phyloP scores from a whole-genome alignment of 768 basidiomycete genomes.

The Ramaria rubella region DNA sequence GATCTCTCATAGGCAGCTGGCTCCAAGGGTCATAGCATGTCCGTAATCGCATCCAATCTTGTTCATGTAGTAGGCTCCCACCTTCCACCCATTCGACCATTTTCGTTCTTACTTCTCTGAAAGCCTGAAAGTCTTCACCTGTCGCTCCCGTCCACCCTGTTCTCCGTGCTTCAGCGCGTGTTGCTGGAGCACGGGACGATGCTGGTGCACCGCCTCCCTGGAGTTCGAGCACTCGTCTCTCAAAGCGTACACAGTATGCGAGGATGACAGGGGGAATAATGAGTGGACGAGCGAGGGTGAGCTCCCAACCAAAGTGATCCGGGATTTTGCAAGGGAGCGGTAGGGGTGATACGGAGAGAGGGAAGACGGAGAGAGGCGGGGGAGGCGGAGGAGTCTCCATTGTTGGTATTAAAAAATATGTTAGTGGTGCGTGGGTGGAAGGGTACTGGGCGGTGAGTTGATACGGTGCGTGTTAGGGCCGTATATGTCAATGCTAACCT shows the following conservation, averaged over 20 bases:
- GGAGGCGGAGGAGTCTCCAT: conserved; percentile 51
- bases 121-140: conserved; percentile 35
- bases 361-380: conserved; percentile 55
- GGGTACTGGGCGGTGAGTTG: not conserved
- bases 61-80: conserved; percentile 42
- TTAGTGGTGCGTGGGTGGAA: not conserved
- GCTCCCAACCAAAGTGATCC: conserved; percentile 35
- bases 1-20: not conserved
- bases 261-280: conserved; percentile 34
- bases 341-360: conserved; percentile 28
- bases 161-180: conserved; percentile 29
- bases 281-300: conserved; percentile 31
- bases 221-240: conserved; percentile 22
- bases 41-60: conserved; percentile 50
- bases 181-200: conserved; percentile 25
- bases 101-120: conserved; percentile 22
- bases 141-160: conserved; percentile 27
- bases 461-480: too few species aligned
- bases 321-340: conserved; percentile 11
- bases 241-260: conserved; percentile 23
- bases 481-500: conserved; percentile 22
- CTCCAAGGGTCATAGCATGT: conserved; percentile 38
- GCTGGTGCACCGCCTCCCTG: conserved; percentile 13
- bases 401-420: conserved; percentile 24
- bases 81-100: conserved; percentile 6